Conservation (phyloP, 352 stramenopile species). For the Sclerospora graminicola region DNA sequence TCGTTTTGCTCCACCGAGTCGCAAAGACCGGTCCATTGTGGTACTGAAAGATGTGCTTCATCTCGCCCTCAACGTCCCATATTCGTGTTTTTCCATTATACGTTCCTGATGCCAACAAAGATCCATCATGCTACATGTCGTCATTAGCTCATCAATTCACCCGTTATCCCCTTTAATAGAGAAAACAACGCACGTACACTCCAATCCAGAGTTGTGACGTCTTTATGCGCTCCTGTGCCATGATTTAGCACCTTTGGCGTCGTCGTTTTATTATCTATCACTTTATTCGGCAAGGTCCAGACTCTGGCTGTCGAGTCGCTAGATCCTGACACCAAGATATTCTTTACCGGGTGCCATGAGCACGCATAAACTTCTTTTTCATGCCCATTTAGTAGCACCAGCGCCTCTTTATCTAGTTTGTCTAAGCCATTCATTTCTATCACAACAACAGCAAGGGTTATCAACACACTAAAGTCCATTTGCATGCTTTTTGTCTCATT, state of each 20-base stretch:
- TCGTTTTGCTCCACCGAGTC: constrained; percentile 73
- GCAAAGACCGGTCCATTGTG: constrained; percentile 83
- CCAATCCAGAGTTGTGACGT: constrained; percentile 98
- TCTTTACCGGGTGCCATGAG: constrained; percentile 93
- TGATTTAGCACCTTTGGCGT: constrained; percentile 58
- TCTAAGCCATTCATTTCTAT: constrained; percentile 55
- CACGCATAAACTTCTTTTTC: constrained; percentile 95
- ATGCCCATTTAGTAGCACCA: constrained; percentile 67
- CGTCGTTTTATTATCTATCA: constrained; percentile 29
- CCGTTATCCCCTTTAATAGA: background rate
- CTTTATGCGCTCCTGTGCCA: constrained; percentile 89
- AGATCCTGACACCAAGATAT: constrained; percentile 93
- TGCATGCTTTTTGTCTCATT: background rate
- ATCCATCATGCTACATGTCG: constrained; percentile 68
- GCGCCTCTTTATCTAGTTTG: constrained; percentile 45
- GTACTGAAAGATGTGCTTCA: constrained; percentile 76
- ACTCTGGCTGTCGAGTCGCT: constrained; percentile 92
- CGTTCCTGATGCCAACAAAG: constrained; percentile 88
- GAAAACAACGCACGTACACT: constrained; percentile 50
- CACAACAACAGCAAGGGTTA: constrained; percentile 1
- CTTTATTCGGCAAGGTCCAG: constrained; percentile 85
- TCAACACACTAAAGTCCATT: background rate
- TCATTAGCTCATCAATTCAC: constrained; percentile 11
- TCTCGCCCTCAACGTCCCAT: constrained; percentile 63
- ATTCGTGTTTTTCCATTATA: constrained; percentile 91